These are phyloP conservation scores for Neoscytalidium dimidiatum DNA, from an alignment of 2,329 filamentous ascomycete genomes.

Conservation along the genomic window DNA sequence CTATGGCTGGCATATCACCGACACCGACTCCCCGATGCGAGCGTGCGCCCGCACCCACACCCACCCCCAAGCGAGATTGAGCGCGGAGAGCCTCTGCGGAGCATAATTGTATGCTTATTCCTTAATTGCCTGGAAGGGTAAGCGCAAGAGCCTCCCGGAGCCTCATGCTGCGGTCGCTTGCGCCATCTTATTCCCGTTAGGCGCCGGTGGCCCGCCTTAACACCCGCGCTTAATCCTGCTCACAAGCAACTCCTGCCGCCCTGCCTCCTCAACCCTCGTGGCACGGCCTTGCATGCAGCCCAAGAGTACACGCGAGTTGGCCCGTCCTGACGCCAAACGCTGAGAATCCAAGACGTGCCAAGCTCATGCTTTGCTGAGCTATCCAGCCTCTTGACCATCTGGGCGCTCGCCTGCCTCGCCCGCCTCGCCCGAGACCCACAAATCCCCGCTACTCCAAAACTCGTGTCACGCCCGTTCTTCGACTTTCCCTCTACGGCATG, in stretches of 20 bases:
- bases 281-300: neutral
- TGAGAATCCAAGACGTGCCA: conserved; percentile 17
- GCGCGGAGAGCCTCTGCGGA: neutral
- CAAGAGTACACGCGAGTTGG: neutral
- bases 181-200: neutral
- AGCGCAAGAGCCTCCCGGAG: neutral
- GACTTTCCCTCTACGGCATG: conserved; percentile 1
- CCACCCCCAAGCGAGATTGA: neutral
- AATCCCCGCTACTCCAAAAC: conserved; percentile 11
- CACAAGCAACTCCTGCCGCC: neutral
- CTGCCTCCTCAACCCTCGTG: too few species aligned
- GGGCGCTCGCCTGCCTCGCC: neutral
- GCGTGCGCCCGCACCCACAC: neutral
- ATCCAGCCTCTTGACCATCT: neutral
- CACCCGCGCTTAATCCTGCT: conserved; percentile 2
- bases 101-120: conserved; percentile 1
- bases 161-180: neutral
- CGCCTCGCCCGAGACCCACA: conserved; percentile 1
- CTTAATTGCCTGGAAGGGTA: neutral
- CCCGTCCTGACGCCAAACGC: conserved; percentile 5
- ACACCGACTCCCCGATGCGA: neutral
- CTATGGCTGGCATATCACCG: neutral
- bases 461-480: conserved; percentile 5
- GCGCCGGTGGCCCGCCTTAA: neutral
- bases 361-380: conserved; percentile 10